phyloP scores from a whole-genome alignment of 192 early-diverging fungal species.

The Umbelopsis sp. region DNA sequence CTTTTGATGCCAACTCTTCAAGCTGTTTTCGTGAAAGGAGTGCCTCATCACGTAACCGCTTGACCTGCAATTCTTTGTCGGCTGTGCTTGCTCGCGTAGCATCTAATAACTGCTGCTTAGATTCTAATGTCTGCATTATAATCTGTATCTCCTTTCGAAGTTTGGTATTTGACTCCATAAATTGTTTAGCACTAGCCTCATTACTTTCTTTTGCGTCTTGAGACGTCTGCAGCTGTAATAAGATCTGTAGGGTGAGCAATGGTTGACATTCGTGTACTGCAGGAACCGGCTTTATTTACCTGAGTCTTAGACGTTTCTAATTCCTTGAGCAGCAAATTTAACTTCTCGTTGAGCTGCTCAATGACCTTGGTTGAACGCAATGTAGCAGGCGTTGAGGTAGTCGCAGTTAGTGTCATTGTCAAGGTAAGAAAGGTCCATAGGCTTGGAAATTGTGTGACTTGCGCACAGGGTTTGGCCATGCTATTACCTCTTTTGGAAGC shows the following conservation, averaged over 20 bases:
- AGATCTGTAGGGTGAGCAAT: not conserved
- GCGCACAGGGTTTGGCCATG: not conserved
- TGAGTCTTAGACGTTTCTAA: not conserved
- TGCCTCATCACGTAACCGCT: conserved; percentile 35
- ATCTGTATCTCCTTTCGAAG: conserved; percentile 30
- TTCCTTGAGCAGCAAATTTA: not conserved
- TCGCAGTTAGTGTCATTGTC: not conserved
- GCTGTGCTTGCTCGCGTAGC: conserved; percentile 26
- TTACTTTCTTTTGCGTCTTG: conserved; percentile 17
- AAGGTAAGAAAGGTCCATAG: not conserved
- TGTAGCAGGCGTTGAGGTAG: not conserved
- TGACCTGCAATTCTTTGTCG: conserved; percentile 30
- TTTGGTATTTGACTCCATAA: conserved; percentile 28
- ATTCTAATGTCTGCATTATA: conserved; percentile 37
- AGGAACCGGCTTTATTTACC: conserved; percentile 1
- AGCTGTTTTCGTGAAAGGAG: conserved; percentile 30
- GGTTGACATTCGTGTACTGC: not conserved
- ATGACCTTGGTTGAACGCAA: conserved; percentile 20
- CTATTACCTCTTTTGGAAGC: too few species aligned
- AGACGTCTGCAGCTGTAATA: conserved; percentile 16
- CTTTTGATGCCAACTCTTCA: conserved; percentile 28
- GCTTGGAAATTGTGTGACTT: not conserved
- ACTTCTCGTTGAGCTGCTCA: conserved; percentile 6
- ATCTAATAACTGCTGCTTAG: conserved; percentile 35
- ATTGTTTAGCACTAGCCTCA: conserved; percentile 17